Evolutionary conservation across 305 asterid species (phyloP).

Genomic region (Rubia peregrina): DNA sequence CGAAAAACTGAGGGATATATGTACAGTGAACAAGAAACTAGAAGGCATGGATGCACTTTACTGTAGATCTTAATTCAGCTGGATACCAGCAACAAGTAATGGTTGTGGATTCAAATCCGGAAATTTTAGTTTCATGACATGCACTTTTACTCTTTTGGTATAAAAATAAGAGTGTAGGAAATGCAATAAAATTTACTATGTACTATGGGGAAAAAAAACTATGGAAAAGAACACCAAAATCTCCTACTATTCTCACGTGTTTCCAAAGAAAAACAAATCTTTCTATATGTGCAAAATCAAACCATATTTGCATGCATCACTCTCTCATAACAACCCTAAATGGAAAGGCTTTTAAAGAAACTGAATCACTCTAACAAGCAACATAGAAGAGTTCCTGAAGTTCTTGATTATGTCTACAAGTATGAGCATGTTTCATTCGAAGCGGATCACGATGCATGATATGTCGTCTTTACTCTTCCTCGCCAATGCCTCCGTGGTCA

Average conservation of each 20-base stretch:
- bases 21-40: too few species aligned
- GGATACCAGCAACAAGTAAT: too few species aligned
- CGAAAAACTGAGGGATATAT: too few species aligned
- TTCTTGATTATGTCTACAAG: neutral
- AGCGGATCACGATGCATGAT: conserved; percentile 75
- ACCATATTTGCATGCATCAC: neutral
- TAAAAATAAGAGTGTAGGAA: too few species aligned
- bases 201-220: too few species aligned
- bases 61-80: too few species aligned
- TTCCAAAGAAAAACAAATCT: neutral
- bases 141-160: too few species aligned
- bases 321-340: neutral
- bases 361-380: neutral
- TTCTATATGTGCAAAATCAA: conserved; percentile 1
- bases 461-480: conserved; percentile 88
- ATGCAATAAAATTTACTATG: too few species aligned
- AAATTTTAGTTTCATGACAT: too few species aligned
- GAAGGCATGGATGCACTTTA: too few species aligned
- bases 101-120: too few species aligned
- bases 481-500: conserved; percentile 59
- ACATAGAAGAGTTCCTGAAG: neutral
- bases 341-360: neutral
- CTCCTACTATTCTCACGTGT: neutral
- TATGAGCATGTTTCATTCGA: conserved; percentile 32
- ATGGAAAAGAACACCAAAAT: neutral